Base-by-base conservation (phyloP, 139 green algal genomes). In the Tetratostichococcus sp. region DNA sequence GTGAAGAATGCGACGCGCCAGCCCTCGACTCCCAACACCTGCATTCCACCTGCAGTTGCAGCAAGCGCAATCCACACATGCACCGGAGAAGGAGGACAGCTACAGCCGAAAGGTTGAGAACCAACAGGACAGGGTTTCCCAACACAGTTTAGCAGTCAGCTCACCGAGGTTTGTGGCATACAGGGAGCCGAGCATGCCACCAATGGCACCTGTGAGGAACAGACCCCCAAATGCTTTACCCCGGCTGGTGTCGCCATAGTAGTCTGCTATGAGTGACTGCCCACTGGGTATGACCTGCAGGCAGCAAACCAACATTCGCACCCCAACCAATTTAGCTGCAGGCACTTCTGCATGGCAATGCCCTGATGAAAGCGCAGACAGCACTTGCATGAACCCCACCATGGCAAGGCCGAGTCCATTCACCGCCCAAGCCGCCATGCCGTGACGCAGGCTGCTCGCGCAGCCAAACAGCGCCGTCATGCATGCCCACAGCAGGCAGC, bases 141-240 rank as follows among this genome's bases (percentile, higher is more conserved):
- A n/a, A n/a, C n/a, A n/a, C n/a, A n/a, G n/a, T n/a, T n/a, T n/a
- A n/a, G n/a, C n/a, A n/a, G n/a, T n/a, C n/a, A n/a, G n/a, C n/a
- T 26, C 68, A 76, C 86, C 85, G 6, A 94, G 43, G 72, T 94
- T 93, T 25, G 89, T 94, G 30, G 90, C 89, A 77, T 85, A 93
- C 19, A 94, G 39, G 14, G 79, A 78, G 23, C 85, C 85, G 78
- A 84, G n/a, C 84, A 88, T 80, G 30, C 72, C 72, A 28, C 86
- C 86, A 34, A 91, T 11, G 6, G 78, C 77, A 1, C 72, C 80
- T 5, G 83, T 91, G 1, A 92, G 43, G 73, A 80, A 89, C 34
- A 92, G 75, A 1, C 65, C 33, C 2, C 90, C 90, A 85, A 94
- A 94, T 14, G 90, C 90, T 22, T 72, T 72, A 1, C 90, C 90